phyloP scores from a whole-genome alignment of 306 rosid species.

The Delonix regia region DNA sequence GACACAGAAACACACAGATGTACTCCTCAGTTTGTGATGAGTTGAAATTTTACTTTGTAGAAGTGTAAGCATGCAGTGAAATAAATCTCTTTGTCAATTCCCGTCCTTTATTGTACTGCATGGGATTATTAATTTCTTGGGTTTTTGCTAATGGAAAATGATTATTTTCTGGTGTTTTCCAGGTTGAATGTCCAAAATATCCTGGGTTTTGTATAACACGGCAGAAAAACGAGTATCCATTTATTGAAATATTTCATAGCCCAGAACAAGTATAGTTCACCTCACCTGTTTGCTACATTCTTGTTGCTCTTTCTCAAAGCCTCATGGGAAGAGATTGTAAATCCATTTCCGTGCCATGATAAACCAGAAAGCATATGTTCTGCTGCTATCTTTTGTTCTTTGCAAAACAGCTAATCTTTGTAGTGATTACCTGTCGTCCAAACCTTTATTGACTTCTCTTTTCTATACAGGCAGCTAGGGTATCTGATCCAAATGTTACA shows the following conservation, averaged over 20 bases:
- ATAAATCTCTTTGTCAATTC: not conserved
- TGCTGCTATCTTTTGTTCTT: not conserved
- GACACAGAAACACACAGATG: not conserved
- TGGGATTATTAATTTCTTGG: slow-evolving; percentile 4
- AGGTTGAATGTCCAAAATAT: slow-evolving; percentile 98
- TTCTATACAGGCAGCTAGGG: slow-evolving; percentile 61
- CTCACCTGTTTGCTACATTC: slow-evolving; percentile 16
- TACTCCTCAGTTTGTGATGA: not conserved
- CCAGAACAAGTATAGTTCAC: slow-evolving; percentile 69
- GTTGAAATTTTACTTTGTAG: slow-evolving; percentile 21
- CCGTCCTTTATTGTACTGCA: not conserved
- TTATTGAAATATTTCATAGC: slow-evolving; percentile 76
- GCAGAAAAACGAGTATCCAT: slow-evolving; percentile 89
- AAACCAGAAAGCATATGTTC: not conserved
- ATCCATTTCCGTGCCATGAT: slow-evolving; percentile 31
- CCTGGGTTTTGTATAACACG: slow-evolving; percentile 93
- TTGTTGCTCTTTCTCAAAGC: slow-evolving; percentile 13
- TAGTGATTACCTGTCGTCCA: slow-evolving; percentile 11
- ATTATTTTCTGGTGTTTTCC: slow-evolving; percentile 44
- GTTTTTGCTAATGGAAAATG: not conserved
- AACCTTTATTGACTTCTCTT: slow-evolving; percentile 24
- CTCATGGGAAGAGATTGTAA: slow-evolving; percentile 18
- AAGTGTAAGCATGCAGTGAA: not conserved
- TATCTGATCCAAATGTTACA: slow-evolving; percentile 71
- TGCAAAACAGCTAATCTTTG: slow-evolving; percentile 2